These are phyloP conservation scores for Primulina eburnea DNA, from an alignment of 257 asterid genomes.

Conservation along the genomic window DNA sequence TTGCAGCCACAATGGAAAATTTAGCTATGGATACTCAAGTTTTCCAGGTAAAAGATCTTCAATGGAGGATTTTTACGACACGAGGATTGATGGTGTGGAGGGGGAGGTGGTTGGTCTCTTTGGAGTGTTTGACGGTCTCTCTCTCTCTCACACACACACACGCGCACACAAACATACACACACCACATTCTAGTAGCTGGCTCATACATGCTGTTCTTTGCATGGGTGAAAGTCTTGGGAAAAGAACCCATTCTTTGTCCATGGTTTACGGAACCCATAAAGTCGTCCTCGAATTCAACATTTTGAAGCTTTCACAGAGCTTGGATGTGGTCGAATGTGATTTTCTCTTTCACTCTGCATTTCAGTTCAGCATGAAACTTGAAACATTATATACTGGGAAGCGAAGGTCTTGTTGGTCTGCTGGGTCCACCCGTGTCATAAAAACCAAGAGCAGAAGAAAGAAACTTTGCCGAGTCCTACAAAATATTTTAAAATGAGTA, in stretches of 20 bases:
- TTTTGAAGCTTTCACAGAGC: neutral
- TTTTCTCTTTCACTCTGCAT: constrained; percentile 37
- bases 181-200: neutral
- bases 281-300: neutral
- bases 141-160: constrained; percentile 1
- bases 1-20: constrained; percentile 31
- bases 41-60: constrained; percentile 73
- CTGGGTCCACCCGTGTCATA: neutral
- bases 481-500: neutral
- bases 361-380: constrained; percentile 1
- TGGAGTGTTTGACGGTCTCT: constrained; percentile 70
- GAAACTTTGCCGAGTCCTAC: neutral
- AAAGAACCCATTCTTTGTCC: neutral
- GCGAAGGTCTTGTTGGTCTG: constrained; percentile 3
- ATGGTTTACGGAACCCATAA: neutral
- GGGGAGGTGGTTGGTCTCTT: constrained; percentile 81
- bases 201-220: neutral
- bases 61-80: constrained; percentile 84
- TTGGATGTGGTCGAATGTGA: neutral
- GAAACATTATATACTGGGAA: neutral
- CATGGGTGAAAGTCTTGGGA: neutral
- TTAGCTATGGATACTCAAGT: constrained; percentile 76
- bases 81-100: constrained; percentile 60
- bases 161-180: neutral
- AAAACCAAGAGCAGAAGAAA: neutral